Evolutionary conservation across 169 alveolate species (phyloP), one percentile per base, ranked within the genome.

Genomic region (Hepatocystis sp.): DNA sequence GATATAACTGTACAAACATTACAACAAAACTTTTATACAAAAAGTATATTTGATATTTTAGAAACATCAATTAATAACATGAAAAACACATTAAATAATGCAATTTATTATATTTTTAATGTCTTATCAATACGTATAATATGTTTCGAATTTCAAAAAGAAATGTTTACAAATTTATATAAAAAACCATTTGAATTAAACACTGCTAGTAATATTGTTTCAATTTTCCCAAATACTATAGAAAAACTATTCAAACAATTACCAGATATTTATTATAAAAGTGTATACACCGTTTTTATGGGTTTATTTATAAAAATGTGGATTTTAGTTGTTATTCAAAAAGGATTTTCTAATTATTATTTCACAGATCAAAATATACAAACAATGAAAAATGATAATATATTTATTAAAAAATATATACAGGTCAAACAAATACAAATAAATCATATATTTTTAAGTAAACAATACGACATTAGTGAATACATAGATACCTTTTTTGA

Each of bases 281-380:
- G 44, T 7, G 63, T 81, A 7, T 53, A 61, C 8, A 81, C 89
- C 0, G 84, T 81, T 8, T 81, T 81, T 53, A 81, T 64, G 1
- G 89, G 63, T 19, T 30, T 81, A 2, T 64, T 81, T 42, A 81
- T 64, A 21, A 81, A 81, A 81, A 81, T 81, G 67, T 81, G 89
- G 89, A 64, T 64, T 5, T 47, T 81, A 1, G n/a, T 61, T 1
- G 32, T 81, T 0, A 44, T 81, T 7, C 84, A 81, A 55, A 81
- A 81, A 21, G 89, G 89, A 0, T 81, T 81, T 23, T 60, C 89
- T 5, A 49, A 49, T 51, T 49, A 30, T 25, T n/a, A 17, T 15
- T 81, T 47, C 36, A 47, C 2, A 4, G 84, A 81, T 53, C 13
- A 51, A 3, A 49, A 81, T 55, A 81, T 81, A 34, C 65, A 46